phyloP scores from a whole-genome alignment of 2,329 filamentous ascomycete species.

The Phialemoniopsis sp. region DNA sequence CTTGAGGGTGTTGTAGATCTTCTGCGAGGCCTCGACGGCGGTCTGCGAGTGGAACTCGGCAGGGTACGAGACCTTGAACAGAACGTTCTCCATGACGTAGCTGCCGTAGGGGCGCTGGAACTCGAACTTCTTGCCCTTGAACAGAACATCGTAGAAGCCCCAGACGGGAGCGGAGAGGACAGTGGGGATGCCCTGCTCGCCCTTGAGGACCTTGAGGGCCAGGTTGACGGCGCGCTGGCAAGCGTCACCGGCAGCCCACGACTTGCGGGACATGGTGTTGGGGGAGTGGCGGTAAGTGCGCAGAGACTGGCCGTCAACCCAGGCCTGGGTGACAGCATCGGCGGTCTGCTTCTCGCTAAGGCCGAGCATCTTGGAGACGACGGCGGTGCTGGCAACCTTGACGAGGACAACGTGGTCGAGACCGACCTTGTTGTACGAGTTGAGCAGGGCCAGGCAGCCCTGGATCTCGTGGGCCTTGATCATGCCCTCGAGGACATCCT shows the following conservation, averaged over 20 bases:
- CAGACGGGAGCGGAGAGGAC: conserved; percentile 89
- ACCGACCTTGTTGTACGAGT: conserved; percentile 98
- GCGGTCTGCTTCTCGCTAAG: conserved; percentile 86
- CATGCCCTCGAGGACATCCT: conserved; percentile 93
- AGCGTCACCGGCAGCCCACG: conserved; percentile 96
- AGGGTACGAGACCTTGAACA: conserved; percentile 99
- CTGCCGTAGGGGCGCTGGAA: conserved; percentile 96
- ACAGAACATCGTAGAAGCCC: conserved; percentile 98
- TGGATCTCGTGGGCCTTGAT: conserved; percentile 99
- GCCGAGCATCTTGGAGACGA: conserved; percentile 93
- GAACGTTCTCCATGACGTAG: conserved; percentile 99
- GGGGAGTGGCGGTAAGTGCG: conserved; percentile 96
- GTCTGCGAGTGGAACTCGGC: conserved; percentile 99
- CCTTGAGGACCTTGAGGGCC: conserved; percentile 84
- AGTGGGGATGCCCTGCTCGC: conserved; percentile 86
- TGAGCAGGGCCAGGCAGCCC: conserved; percentile 92
- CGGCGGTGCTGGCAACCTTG: conserved; percentile 93
- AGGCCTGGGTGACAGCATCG: conserved; percentile 93
- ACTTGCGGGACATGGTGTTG: conserved; percentile 99
- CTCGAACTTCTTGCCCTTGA: conserved; percentile 91
- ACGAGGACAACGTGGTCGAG: conserved; percentile 97
- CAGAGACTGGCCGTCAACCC: conserved; percentile 93
- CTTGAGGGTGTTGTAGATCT: conserved; percentile 79
- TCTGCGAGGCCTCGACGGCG: conserved; percentile 90
- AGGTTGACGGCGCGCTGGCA: conserved; percentile 94